Evolutionary conservation across 2,329 filamentous ascomycete species (phyloP), one percentile per base, ranked within the genome.

Genomic region (Colletotrichum cuscutae): DNA sequence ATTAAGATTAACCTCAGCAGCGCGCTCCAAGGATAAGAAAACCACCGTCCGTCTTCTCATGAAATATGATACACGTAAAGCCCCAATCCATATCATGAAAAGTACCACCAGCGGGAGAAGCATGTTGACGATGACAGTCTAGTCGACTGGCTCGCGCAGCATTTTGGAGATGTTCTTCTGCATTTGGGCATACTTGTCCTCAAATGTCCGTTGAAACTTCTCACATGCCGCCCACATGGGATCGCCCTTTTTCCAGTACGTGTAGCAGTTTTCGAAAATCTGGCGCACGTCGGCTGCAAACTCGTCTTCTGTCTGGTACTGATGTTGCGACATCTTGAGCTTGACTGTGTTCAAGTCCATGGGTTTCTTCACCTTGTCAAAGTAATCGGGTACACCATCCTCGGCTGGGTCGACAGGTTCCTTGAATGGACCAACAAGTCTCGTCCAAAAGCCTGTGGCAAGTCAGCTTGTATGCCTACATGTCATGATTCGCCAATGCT

Each of bases 321-420:
- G 85, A 24, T 79, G 80, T 15, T 80, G 78, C 67, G 91, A 87
- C 86, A 92, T 89, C 80, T 91, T 91, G 59, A 74, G 79, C 79
- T 91, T 90, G 81, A 92, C 88, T 1, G 88, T 91, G 57, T 81
- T 83, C 3, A 92, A 85, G 76, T 91, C 89, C 89, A 92, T 92
- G 0, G 90, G 90, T 61, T 82, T 85, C 80, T 88, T 89, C 71
- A 92, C 82, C 77, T 90, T 90, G 12, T 89, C 85, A 26, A 90
- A 82, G 79, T 92, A 92, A 77, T 91, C 89, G 2, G 89, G 89
- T 2, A 91, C 88, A 22, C 87, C 87, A 75, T 92, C 89, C 49
- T 85, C 83, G 3, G 81, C 77, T 0, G 90, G 89, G 70, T 90
- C 86, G 7, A 92, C 90, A 0, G 90, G 87, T 28, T 91, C 86